Conservation (phyloP, 345 rosid genomes). For the Salix dunnii region DNA sequence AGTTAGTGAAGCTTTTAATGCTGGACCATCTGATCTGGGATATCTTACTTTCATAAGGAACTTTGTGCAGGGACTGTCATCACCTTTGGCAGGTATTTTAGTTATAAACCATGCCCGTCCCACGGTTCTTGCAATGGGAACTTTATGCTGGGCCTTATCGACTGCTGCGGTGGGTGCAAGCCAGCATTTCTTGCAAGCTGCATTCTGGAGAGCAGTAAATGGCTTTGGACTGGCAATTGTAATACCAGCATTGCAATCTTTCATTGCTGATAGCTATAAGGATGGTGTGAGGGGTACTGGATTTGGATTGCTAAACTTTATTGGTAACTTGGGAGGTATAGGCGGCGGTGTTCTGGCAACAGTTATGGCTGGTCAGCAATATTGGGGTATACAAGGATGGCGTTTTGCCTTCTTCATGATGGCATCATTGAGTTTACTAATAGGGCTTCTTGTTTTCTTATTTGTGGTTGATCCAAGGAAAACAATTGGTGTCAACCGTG, state of each 20-base stretch:
- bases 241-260: constrained; percentile 94
- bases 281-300: constrained; percentile 88
- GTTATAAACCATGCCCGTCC: constrained; percentile 83
- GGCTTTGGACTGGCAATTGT: constrained; percentile 95
- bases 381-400: constrained; percentile 80
- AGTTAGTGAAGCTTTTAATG: constrained; percentile 93
- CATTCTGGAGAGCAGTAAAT: constrained; percentile 90
- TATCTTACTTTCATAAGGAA: constrained; percentile 93
- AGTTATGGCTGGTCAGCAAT: constrained; percentile 81
- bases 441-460: constrained; percentile 73
- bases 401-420: constrained; percentile 88
- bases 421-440: constrained; percentile 68
- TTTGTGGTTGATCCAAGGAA: constrained; percentile 75
- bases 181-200: constrained; percentile 66
- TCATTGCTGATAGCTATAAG: constrained; percentile 86
- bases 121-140: constrained; percentile 83
- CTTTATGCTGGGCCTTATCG: constrained; percentile 88
- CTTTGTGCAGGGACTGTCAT: constrained; percentile 83
- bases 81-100: constrained; percentile 87
- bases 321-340: constrained; percentile 82
- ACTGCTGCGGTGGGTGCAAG: constrained; percentile 95
- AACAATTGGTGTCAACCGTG: constrained; percentile 7
- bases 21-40: constrained; percentile 91
- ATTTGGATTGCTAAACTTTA: constrained; percentile 72
- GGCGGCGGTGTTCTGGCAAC: constrained; percentile 98